Percentiles rank a stretch among this genome's conserved stretches.
These are phyloP conservation scores for Boletus patriciae DNA, from an alignment of 768 basidiomycete species.

Conservation along the genomic window DNA sequence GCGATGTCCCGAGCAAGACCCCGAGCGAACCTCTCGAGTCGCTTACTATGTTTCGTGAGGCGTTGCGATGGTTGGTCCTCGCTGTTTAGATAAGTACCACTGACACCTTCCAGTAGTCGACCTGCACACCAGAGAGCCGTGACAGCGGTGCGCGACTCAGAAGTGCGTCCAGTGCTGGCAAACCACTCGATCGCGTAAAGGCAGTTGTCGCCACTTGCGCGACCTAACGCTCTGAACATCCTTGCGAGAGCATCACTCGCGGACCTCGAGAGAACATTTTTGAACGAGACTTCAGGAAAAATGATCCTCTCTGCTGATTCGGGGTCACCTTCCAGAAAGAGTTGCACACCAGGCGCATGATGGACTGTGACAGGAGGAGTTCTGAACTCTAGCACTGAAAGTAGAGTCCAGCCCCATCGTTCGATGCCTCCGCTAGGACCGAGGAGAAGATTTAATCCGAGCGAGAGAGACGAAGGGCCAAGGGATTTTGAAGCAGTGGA, in stretches of 20 bases:
- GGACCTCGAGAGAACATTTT: slow-evolving; percentile 50
- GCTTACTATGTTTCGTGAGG: slow-evolving; percentile 37
- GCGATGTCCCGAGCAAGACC: slow-evolving; percentile 62
- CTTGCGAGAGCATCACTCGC: slow-evolving; percentile 55
- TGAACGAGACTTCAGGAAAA: slow-evolving; percentile 64
- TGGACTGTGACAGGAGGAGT: slow-evolving; percentile 52
- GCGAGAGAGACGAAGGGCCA: slow-evolving; percentile 46
- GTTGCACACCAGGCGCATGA: slow-evolving; percentile 48
- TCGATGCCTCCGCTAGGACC: slow-evolving; percentile 85
- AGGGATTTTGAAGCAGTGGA: slow-evolving; percentile 16
- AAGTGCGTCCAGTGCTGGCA: slow-evolving; percentile 48
- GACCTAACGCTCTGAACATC: slow-evolving; percentile 76
- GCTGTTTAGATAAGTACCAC: slow-evolving; percentile 44
- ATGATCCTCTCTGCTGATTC: slow-evolving; percentile 34
- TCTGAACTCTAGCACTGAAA: slow-evolving; percentile 76
- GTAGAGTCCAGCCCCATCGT: slow-evolving; percentile 87
- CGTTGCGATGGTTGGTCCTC: slow-evolving; percentile 7
- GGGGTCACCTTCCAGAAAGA: slow-evolving; percentile 55
- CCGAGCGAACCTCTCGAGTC: slow-evolving; percentile 64
- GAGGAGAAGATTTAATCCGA: slow-evolving; percentile 60
- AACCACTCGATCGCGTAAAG: slow-evolving; percentile 87
- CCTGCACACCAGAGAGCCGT: slow-evolving; percentile 86
- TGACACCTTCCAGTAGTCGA: slow-evolving; percentile 72
- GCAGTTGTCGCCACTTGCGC: slow-evolving; percentile 63
- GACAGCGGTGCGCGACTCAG: slow-evolving; percentile 48